Base-by-base conservation (phyloP, 257 asterid species). In the Catharanthus roseus region DNA sequence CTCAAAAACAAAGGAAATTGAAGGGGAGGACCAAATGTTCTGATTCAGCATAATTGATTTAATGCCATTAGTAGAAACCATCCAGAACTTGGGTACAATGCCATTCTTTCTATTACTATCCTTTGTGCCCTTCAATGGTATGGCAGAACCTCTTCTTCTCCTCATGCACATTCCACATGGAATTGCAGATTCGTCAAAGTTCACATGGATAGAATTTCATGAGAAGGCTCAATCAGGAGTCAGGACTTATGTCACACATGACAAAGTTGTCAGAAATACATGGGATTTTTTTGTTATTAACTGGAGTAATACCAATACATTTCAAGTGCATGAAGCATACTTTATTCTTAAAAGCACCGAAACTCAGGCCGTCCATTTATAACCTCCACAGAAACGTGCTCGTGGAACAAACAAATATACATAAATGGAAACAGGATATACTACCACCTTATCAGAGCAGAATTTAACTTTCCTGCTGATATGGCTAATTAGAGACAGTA, bases 121-220 rank as follows among this genome's bases (percentile, higher is more conserved):
- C n/a, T n/a, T n/a, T n/a, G n/a, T n/a, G n/a, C n/a, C n/a, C n/a
- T n/a, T n/a, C n/a, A n/a, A n/a, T n/a, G n/a, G n/a, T n/a, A n/a
- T n/a, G n/a, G n/a, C n/a, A n/a, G n/a, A n/a, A n/a, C n/a, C n/a
- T n/a, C n/a, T n/a, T n/a, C n/a, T n/a, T n/a, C n/a, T n/a, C n/a
- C n/a, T n/a, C n/a, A n/a, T n/a, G n/a, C n/a, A n/a, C n/a, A n/a
- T n/a, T n/a, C n/a, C n/a, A n/a, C n/a, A n/a, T n/a, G n/a, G n/a
- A n/a, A n/a, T n/a, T 55, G 56, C 51, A 74, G 34, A 58, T 21
- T 39, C 67, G 36, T 54, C 42, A 5, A 41, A 63, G n/a, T 33
- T 54, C 61, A 10, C 26, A 36, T 18, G 0, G 23, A 9, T 26
- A 74, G 26, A 45, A 1, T 18, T 16, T 18, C 39, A 13, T n/a